A percentile compares a stretch with the other conserved stretches of the same genome.
Evolutionary conservation across 1,284 basidiomycete species (phyloP).

Genomic region (Peniophora sp.): DNA sequence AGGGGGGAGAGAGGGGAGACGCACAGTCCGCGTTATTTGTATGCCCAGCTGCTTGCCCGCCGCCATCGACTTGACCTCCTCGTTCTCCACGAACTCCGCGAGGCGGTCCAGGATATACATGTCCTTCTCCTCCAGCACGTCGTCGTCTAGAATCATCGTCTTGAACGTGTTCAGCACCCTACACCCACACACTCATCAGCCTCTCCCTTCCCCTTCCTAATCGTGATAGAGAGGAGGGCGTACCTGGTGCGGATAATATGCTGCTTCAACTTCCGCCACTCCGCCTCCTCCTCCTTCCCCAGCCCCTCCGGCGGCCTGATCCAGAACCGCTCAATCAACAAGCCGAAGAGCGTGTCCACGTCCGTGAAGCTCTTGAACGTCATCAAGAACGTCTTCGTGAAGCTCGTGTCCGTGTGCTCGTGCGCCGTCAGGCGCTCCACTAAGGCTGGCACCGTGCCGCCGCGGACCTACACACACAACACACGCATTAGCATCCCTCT

Average conservation of each 20-base stretch:
- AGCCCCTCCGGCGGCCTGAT: constrained; percentile 73
- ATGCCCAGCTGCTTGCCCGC: constrained; percentile 69
- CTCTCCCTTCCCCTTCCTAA: too few species aligned
- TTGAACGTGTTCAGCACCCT: constrained; percentile 83
- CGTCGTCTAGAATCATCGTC: constrained; percentile 72
- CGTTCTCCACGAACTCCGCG: constrained; percentile 68
- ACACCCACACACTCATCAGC: too few species aligned
- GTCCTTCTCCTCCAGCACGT: constrained; percentile 79
- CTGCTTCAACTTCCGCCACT: constrained; percentile 89
- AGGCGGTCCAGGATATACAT: constrained; percentile 70
- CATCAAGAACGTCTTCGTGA: constrained; percentile 91
- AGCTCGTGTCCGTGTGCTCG: constrained; percentile 74
- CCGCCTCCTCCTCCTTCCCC: constrained; percentile 53
- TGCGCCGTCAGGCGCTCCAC: constrained; percentile 90
- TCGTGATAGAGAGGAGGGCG: constrained; percentile 18
- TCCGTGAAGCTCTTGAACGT: constrained; percentile 96
- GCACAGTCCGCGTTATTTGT: constrained; percentile 70
- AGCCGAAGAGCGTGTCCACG: constrained; percentile 76
- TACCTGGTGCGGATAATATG: constrained; percentile 84
- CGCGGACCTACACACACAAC: constrained; percentile 42
- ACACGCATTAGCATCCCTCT: too few species aligned
- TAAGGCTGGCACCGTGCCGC: constrained; percentile 80
- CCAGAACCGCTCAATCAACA: constrained; percentile 81
- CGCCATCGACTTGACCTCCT: constrained; percentile 53
- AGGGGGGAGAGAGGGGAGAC: constrained; percentile 23